Conservation (phyloP, 768 basidiomycete genomes). For the Boletus pseudopeckii region DNA sequence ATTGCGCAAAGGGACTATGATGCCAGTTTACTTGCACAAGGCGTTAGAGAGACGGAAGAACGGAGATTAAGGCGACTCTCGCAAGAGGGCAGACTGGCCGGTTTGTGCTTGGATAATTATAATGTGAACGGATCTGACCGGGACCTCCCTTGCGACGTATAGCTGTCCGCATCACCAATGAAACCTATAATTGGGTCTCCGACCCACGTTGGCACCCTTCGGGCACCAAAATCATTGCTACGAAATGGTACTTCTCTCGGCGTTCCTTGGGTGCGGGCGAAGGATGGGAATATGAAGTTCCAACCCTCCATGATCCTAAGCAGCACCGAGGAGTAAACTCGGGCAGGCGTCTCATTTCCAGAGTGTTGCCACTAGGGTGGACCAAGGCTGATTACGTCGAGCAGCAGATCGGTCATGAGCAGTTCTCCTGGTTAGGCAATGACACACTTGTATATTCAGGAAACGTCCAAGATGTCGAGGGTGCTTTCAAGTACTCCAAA, state of each 20-base stretch:
- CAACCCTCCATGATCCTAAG: constrained; percentile 19
- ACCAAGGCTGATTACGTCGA: constrained; percentile 53
- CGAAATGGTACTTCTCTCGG: constrained; percentile 69
- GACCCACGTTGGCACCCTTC: constrained; percentile 72
- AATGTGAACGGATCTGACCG: constrained; percentile 1
- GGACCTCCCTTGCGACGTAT: neutral
- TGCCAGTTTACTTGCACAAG: constrained; percentile 44
- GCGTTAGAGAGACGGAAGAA: constrained; percentile 48
- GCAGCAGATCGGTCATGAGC: constrained; percentile 74
- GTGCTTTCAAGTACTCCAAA: constrained; percentile 59
- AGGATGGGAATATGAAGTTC: constrained; percentile 65
- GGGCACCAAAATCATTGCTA: constrained; percentile 60
- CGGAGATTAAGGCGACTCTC: constrained; percentile 48
- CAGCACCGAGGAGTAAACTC: constrained; percentile 32
- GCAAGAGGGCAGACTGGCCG: constrained; percentile 56
- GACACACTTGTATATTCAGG: constrained; percentile 64
- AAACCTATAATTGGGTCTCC: constrained; percentile 68
- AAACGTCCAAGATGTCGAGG: constrained; percentile 51
- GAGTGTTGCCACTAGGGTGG: constrained; percentile 62
- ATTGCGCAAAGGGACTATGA: constrained; percentile 39
- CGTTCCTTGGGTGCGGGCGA: constrained; percentile 70
- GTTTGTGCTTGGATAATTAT: constrained; percentile 15
- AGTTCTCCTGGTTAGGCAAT: constrained; percentile 57
- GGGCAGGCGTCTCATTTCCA: constrained; percentile 54
- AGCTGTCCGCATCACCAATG: constrained; percentile 60